These are phyloP conservation scores for Cerrena zonata DNA, from an alignment of 1,284 basidiomycete species.

Conservation along the genomic window DNA sequence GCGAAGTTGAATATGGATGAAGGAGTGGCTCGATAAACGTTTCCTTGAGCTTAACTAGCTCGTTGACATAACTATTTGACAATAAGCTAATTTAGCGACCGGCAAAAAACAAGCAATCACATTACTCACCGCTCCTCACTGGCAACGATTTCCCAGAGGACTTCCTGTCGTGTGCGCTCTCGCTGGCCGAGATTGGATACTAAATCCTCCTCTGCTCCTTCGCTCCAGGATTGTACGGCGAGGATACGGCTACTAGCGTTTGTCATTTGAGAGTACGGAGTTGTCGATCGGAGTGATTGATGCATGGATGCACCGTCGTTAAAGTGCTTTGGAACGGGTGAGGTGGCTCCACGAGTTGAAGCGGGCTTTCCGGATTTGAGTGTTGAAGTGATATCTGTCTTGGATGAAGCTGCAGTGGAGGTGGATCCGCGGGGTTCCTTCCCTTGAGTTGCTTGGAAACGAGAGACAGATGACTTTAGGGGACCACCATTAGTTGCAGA, in stretches of 20 bases:
- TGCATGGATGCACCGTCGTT: constrained; percentile 49
- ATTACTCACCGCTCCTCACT: constrained; percentile 83
- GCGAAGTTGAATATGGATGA: constrained; percentile 65
- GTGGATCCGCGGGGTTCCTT: constrained; percentile 66
- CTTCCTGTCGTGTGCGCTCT: constrained; percentile 93
- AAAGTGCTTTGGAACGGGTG: constrained; percentile 53
- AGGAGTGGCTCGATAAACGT: constrained; percentile 88
- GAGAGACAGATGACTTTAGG: constrained; percentile 61
- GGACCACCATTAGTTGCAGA: constrained; percentile 27
- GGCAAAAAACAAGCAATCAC: background rate
- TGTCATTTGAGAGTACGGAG: constrained; percentile 74
- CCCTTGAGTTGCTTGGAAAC: constrained; percentile 66
- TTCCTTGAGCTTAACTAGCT: constrained; percentile 86
- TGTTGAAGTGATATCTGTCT: constrained; percentile 37
- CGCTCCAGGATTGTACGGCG: constrained; percentile 86
- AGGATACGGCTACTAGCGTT: constrained; percentile 63
- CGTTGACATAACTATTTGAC: constrained; percentile 84
- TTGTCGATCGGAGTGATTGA: constrained; percentile 66
- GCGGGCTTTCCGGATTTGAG: constrained; percentile 37
- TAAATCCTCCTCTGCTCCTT: constrained; percentile 91
- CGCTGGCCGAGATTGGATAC: constrained; percentile 88
- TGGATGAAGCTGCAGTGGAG: constrained; percentile 45
- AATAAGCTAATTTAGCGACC: background rate
- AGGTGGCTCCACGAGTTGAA: constrained; percentile 53
- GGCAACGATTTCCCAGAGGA: constrained; percentile 95